Conservation (phyloP, 176 grass and related monocot genomes). For the Carex pumila region DNA sequence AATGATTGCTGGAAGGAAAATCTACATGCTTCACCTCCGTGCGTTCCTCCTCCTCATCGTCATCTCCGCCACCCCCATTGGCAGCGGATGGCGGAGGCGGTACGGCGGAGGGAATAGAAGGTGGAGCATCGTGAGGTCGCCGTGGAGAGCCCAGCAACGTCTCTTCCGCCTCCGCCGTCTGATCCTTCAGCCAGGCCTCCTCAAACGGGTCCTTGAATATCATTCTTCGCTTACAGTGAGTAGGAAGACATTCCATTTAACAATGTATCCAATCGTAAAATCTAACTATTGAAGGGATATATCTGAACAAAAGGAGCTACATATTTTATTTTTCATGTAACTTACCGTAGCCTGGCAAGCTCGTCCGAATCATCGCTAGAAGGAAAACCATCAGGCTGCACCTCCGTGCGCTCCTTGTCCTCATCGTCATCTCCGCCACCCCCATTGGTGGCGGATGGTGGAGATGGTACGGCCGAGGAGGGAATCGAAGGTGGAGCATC, state of each 20-base stretch:
- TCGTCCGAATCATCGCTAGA: conserved; percentile 41
- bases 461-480: neutral
- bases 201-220: conserved; percentile 78
- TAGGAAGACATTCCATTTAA: neutral
- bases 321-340: neutral
- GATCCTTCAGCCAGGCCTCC: conserved; percentile 60
- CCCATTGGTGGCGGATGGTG: conserved; percentile 1
- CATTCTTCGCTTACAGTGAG: neutral
- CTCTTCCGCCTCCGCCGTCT: conserved; percentile 26
- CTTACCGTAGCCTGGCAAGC: conserved; percentile 71
- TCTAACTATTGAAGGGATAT: neutral
- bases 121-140: conserved; percentile 10
- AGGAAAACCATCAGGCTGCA: conserved; percentile 57
- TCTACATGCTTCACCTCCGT: conserved; percentile 76
- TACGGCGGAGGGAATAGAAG: neutral
- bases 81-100: conserved; percentile 8
- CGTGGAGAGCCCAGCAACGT: neutral
- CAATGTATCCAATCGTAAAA: neutral
- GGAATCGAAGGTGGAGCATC: conserved; percentile 9
- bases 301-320: neutral
- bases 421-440: conserved; percentile 28
- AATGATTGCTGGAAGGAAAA: conserved; percentile 30
- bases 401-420: conserved; percentile 63
- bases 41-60: conserved; percentile 31
- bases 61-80: conserved; percentile 18